A percentile compares a stretch with the other conserved stretches of the same genome.
Conservation (phyloP, 768 basidiomycete species). For the Pisolithus marmoratus region DNA sequence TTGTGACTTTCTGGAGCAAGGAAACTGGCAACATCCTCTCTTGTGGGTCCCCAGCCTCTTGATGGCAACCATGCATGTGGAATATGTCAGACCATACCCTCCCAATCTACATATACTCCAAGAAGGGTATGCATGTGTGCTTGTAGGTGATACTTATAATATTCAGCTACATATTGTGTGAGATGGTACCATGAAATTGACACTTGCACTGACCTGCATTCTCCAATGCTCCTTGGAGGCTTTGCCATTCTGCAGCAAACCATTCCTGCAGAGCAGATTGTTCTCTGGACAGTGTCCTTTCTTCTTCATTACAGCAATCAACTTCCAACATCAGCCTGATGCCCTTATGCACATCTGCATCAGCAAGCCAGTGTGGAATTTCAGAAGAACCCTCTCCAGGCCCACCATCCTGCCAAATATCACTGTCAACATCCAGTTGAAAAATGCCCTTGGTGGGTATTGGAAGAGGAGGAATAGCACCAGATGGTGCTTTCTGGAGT, state of each 20-base stretch:
- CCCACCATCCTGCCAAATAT: too few relatives aligned
- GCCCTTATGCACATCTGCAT: too few relatives aligned
- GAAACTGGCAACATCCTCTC: not conserved
- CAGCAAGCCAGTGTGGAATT: too few relatives aligned
- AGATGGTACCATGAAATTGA: too few relatives aligned
- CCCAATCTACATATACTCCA: not conserved
- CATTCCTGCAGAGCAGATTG: not conserved
- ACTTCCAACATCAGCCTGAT: not conserved
- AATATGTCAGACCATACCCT: not conserved
- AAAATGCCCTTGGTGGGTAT: constrained; percentile 17
- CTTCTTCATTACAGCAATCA: not conserved
- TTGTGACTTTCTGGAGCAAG: not conserved
- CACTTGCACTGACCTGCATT: too few relatives aligned
- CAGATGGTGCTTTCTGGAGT: constrained; percentile 15
- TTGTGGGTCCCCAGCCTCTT: not conserved
- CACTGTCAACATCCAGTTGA: too few relatives aligned
- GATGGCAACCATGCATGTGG: not conserved
- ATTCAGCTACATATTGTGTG: not conserved
- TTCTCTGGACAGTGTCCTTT: not conserved
- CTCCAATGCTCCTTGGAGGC: too few relatives aligned
- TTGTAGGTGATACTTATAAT: not conserved
- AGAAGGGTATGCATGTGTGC: not conserved
- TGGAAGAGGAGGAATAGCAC: constrained; percentile 16
- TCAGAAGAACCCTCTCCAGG: too few relatives aligned
- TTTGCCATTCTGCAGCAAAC: too few relatives aligned